Evolutionary conservation across 1,139 yeast species (phyloP).

Genomic region (Scheffersomyces quercinus): DNA sequence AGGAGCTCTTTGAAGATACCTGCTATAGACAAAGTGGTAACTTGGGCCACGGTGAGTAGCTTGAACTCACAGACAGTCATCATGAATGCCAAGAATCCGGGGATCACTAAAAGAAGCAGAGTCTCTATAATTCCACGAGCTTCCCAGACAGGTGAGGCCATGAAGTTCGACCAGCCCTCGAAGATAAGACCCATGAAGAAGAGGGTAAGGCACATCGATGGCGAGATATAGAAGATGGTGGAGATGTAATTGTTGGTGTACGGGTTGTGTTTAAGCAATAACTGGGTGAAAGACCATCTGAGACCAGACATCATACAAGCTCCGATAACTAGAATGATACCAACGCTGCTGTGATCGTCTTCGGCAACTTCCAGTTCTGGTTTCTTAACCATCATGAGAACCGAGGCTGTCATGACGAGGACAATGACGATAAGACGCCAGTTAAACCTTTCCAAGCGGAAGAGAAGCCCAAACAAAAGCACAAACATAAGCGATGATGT

Average conservation of each 20-base stretch:
- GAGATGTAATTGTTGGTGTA: constrained; percentile 72
- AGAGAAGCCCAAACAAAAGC: constrained; percentile 77
- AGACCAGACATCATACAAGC: constrained; percentile 86
- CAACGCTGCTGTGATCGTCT: constrained; percentile 38
- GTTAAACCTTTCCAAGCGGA: constrained; percentile 72
- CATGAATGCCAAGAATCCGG: constrained; percentile 84
- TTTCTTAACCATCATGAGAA: constrained; percentile 76
- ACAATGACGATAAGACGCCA: constrained; percentile 70
- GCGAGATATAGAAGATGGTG: constrained; percentile 81
- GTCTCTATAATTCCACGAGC: constrained; percentile 57
- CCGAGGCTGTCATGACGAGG: constrained; percentile 75
- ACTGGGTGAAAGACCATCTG: constrained; percentile 93
- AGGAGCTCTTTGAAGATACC: constrained; percentile 91
- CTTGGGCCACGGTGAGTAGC: constrained; percentile 77
- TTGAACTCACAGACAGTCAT: constrained; percentile 91
- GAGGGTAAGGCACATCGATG: constrained; percentile 71
- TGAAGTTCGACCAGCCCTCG: constrained; percentile 65
- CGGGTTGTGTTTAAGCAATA: constrained; percentile 63
- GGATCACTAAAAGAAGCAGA: constrained; percentile 61
- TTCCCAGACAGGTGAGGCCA: constrained; percentile 61
- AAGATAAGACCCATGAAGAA: constrained; percentile 59
- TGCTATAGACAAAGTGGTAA: constrained; percentile 82
- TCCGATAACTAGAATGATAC: constrained; percentile 69
- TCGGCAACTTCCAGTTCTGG: constrained; percentile 21
- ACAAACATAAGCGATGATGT: constrained; percentile 87